Percentiles rank a stretch among this genome's conserved stretches.
Evolutionary conservation across 176 grass and related monocot genomes (phyloP).

Genomic region (Carex parvula): DNA sequence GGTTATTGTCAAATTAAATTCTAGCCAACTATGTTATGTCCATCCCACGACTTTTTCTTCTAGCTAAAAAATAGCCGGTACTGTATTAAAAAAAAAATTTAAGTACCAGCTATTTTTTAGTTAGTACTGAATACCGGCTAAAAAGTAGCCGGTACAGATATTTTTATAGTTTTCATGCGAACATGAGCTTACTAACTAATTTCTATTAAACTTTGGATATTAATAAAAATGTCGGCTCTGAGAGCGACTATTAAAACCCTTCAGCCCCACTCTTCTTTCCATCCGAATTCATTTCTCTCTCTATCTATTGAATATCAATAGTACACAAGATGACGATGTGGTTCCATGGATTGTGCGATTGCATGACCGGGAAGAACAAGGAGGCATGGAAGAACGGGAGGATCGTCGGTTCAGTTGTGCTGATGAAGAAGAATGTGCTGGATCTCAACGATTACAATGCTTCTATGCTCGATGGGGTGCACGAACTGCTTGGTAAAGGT

Average conservation of each 20-base stretch:
- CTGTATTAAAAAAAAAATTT: too few relatives aligned
- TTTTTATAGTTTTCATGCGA: too few relatives aligned
- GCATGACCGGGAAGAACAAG: constrained; percentile 10
- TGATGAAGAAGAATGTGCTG: constrained; percentile 65
- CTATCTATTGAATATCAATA: background rate
- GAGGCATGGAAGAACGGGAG: constrained; percentile 16
- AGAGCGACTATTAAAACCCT: background rate
- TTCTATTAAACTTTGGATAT: too few relatives aligned
- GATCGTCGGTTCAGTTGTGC: constrained; percentile 42
- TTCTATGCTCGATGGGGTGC: constrained; percentile 44
- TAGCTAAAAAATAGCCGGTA: too few relatives aligned
- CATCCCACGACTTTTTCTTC: too few relatives aligned
- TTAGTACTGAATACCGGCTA: too few relatives aligned
- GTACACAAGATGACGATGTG: background rate
- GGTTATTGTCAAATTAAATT: too few relatives aligned
- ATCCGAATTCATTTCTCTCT: background rate
- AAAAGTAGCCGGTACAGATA: too few relatives aligned
- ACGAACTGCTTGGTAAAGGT: constrained; percentile 45
- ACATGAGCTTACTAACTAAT: too few relatives aligned
- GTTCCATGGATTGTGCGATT: constrained; percentile 15
- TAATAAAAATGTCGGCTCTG: too few relatives aligned
- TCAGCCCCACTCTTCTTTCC: background rate
- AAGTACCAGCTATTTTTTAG: too few relatives aligned
- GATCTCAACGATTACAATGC: constrained; percentile 65
- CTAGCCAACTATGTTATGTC: too few relatives aligned